Evolutionary conservation across 2,329 filamentous ascomycete genomes (phyloP).

Genomic region (Huntiella savannae): DNA sequence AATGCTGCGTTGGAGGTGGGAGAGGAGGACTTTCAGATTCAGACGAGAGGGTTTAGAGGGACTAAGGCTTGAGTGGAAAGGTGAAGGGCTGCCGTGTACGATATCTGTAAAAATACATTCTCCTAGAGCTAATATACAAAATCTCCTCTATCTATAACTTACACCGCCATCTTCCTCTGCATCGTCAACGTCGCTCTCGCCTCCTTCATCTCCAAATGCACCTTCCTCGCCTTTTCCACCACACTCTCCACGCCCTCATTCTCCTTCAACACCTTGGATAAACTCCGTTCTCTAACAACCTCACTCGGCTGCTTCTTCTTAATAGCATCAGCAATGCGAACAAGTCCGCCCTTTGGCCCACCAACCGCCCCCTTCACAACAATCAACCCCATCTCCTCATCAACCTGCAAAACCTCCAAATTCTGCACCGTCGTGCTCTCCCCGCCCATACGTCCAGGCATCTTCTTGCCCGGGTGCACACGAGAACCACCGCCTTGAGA

Average conservation of each 20-base stretch:
- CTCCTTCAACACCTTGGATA: conserved; percentile 19
- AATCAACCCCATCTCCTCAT: conserved; percentile 70
- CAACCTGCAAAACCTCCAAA: conserved; percentile 71
- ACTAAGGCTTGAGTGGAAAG: conserved; percentile 14
- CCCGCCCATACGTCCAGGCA: conserved; percentile 90
- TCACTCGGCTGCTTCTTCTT: conserved; percentile 51
- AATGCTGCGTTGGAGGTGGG: conserved; percentile 20
- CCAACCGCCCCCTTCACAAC: conserved; percentile 73
- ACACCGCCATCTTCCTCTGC: not conserved
- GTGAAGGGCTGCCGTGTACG: not conserved
- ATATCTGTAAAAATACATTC: conserved; percentile 2
- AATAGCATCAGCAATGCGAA: conserved; percentile 75
- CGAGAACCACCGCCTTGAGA: conserved; percentile 83
- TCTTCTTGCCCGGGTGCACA: conserved; percentile 90
- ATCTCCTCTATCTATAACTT: no score
- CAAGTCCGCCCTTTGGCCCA: conserved; percentile 70
- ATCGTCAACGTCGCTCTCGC: conserved; percentile 19
- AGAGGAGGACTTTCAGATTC: conserved; percentile 22
- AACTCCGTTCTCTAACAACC: conserved; percentile 16
- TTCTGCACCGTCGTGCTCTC: conserved; percentile 81
- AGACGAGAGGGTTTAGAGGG: conserved; percentile 33
- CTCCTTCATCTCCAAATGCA: conserved; percentile 35
- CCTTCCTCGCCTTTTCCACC: conserved; percentile 29
- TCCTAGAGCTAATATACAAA: not conserved
- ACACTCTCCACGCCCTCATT: conserved; percentile 27